Evolutionary conservation across 495 filamentous ascomycete genomes (phyloP).

Genomic region (Pseudomonodictys pantanalensis): DNA sequence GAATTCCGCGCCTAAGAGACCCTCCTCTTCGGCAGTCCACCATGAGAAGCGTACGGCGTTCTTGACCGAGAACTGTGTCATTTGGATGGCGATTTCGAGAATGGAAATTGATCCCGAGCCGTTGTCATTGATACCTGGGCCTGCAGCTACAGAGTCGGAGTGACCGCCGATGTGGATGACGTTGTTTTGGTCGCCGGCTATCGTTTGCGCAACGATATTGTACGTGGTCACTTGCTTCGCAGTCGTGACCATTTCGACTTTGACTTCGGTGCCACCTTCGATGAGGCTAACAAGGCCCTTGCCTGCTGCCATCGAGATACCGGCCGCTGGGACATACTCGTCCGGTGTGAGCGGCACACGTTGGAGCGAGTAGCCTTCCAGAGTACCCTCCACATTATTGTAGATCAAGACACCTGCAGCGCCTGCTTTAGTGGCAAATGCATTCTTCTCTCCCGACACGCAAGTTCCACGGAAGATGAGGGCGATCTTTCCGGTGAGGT

Average conservation of each 20-base stretch:
- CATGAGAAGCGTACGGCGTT: constrained; percentile 68
- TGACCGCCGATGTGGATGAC: constrained; percentile 63
- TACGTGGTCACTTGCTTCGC: constrained; percentile 37
- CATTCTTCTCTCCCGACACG: constrained; percentile 58
- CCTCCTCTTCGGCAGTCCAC: constrained; percentile 67
- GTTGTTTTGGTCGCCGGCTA: constrained; percentile 62
- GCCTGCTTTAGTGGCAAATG: constrained; percentile 56
- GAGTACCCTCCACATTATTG: constrained; percentile 57
- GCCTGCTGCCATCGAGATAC: constrained; percentile 57
- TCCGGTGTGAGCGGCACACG: constrained; percentile 45
- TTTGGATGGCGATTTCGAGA: constrained; percentile 59
- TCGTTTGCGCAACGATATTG: constrained; percentile 68
- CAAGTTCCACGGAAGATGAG: constrained; percentile 64
- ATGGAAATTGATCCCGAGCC: constrained; percentile 63
- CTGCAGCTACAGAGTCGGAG: constrained; percentile 64
- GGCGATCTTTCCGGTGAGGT: constrained; percentile 55
- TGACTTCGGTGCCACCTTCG: constrained; percentile 34
- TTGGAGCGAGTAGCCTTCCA: constrained; percentile 57
- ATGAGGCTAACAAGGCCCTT: constrained; percentile 46
- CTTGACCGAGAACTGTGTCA: constrained; percentile 56
- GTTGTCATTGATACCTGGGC: constrained; percentile 66
- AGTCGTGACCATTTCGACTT: constrained; percentile 41
- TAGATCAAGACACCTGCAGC: constrained; percentile 61
- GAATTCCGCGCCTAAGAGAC: constrained; percentile 59
- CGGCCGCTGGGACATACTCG: constrained; percentile 51